Evolutionary conservation across 352 stramenopile genomes (phyloP).

Genomic region (Phytophthora macrochlamydospora): DNA sequence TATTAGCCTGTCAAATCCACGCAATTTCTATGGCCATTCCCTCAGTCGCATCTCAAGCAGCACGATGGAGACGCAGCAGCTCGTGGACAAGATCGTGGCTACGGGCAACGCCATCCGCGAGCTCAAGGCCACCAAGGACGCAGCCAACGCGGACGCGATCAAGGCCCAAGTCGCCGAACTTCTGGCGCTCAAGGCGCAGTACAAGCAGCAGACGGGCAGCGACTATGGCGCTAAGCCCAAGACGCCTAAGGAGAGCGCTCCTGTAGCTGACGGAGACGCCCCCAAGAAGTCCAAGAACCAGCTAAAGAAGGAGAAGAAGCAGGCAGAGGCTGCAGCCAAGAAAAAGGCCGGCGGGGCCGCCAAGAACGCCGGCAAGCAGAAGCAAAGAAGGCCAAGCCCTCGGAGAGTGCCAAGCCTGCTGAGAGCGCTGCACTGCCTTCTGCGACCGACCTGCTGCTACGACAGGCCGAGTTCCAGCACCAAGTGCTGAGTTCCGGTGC

Average conservation of each 20-base stretch:
- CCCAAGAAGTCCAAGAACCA: slow-evolving; percentile 83
- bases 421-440: slow-evolving; percentile 67
- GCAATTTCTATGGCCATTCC: slow-evolving; percentile 20
- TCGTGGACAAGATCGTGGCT: slow-evolving; percentile 71
- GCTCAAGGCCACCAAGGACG: slow-evolving; percentile 81
- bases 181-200: slow-evolving; percentile 78
- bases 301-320: slow-evolving; percentile 90
- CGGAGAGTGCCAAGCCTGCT: slow-evolving; percentile 70
- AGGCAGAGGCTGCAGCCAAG: slow-evolving; percentile 69
- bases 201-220: slow-evolving; percentile 73
- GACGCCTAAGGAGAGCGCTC: slow-evolving; percentile 38
- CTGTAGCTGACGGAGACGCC: slow-evolving; percentile 23
- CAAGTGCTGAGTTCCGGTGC: slow-evolving; percentile 58
- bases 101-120: slow-evolving; percentile 80
- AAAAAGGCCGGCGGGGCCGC: slow-evolving; percentile 35
- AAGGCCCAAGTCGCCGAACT: slow-evolving; percentile 60
- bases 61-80: slow-evolving; percentile 34
- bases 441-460: slow-evolving; percentile 63
- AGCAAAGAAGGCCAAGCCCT: slow-evolving; percentile 66
- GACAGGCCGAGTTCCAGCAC: slow-evolving; percentile 78
- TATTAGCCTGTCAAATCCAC: background rate
- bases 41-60: slow-evolving; percentile 4
- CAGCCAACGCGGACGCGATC: slow-evolving; percentile 48
- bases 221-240: slow-evolving; percentile 67
- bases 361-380: slow-evolving; percentile 42